phyloP scores from a whole-genome alignment of 108 stramenopile genomes.

The Fragilaria crotonensis region DNA sequence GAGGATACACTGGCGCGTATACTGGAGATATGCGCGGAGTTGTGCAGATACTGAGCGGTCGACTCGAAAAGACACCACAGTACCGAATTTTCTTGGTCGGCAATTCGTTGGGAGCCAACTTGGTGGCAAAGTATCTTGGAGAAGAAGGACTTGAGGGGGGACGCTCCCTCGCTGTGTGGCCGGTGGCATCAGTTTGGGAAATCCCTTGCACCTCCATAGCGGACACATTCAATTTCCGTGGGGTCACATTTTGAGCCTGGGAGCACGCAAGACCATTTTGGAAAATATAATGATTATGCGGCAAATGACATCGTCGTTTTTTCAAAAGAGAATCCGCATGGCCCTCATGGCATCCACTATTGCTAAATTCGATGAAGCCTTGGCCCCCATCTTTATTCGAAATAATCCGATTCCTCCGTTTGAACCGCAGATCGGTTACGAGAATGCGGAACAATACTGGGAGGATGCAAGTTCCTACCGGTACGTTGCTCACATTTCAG shows the following conservation, averaged over 20 bases:
- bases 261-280: conserved; percentile 32
- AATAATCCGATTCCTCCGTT: conserved; percentile 40
- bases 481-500: conserved; percentile 38
- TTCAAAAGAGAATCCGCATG: conserved; percentile 28
- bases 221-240: conserved; percentile 28
- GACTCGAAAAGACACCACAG: conserved; percentile 13
- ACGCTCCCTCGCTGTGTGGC: conserved; percentile 38
- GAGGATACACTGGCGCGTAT: conserved; percentile 50
- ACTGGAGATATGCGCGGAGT: conserved; percentile 57
- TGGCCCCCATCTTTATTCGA: conserved; percentile 34
- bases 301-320: conserved; percentile 9
- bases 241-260: conserved; percentile 33
- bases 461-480: conserved; percentile 45
- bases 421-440: conserved; percentile 32
- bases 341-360: conserved; percentile 27
- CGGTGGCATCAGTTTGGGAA: conserved; percentile 46
- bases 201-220: conserved; percentile 43
- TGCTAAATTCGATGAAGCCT: conserved; percentile 38
- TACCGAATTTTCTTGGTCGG: conserved; percentile 55
- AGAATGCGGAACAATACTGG: conserved; percentile 49
- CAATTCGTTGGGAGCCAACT: conserved; percentile 54
- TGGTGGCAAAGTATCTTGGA: conserved; percentile 58
- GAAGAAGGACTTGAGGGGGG: conserved; percentile 50
- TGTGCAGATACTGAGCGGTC: conserved; percentile 24
- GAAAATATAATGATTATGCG: conserved; percentile 14